A percentile compares a stretch with the other conserved stretches of the same genome.
Conservation (phyloP, 305 asterid genomes). For the Fraxinus platypoda region DNA sequence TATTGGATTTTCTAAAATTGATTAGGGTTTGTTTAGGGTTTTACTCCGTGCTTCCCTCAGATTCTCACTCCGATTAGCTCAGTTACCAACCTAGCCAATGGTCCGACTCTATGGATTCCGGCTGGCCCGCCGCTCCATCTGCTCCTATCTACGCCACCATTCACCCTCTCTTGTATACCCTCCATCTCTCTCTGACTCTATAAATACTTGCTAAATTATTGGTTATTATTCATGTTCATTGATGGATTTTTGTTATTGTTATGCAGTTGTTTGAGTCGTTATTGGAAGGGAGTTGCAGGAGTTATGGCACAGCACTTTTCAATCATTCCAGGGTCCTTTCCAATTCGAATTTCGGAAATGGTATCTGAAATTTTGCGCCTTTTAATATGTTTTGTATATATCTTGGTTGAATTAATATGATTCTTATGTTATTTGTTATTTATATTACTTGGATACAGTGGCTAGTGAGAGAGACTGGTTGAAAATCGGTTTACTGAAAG, state of each 20-base stretch:
- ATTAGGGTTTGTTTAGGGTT: constrained; percentile 62
- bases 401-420: background rate
- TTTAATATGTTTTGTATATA: background rate
- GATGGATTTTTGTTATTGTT: constrained; percentile 7
- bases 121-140: constrained; percentile 60
- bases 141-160: constrained; percentile 37
- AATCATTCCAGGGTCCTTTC: constrained; percentile 38
- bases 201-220: background rate
- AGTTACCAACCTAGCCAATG: constrained; percentile 41
- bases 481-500: constrained; percentile 41
- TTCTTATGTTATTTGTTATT: constrained; percentile 8
- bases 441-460: constrained; percentile 34
- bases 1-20: too few species aligned
- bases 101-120: constrained; percentile 62
- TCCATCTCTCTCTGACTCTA: background rate
- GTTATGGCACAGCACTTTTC: constrained; percentile 38
- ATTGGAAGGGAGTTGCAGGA: constrained; percentile 38
- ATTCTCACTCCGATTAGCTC: constrained; percentile 10
- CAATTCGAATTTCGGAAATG: constrained; percentile 40
- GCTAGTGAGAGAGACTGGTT: constrained; percentile 40
- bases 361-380: constrained; percentile 30
- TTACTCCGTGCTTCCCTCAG: constrained; percentile 19
- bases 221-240: background rate
- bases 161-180: constrained; percentile 33
- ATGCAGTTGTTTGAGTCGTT: constrained; percentile 44